phyloP scores from a whole-genome alignment of 441 rosid genomes.

The Pelargonium australe region DNA sequence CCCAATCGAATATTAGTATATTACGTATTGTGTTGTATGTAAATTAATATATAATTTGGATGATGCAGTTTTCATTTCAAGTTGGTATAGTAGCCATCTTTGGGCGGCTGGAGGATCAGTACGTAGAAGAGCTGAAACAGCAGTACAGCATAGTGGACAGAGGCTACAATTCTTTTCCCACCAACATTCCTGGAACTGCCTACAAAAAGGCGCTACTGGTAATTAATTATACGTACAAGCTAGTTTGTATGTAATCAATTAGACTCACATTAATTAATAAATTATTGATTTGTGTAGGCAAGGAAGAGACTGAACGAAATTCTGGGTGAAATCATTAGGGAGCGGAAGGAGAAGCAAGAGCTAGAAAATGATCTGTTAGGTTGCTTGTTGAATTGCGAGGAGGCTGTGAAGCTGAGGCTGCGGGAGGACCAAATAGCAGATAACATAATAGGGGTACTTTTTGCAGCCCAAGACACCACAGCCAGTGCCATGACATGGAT shows the following conservation, averaged over 20 bases:
- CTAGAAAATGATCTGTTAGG: conserved; percentile 43
- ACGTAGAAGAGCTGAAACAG: conserved; percentile 42
- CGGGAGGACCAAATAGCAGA: conserved; percentile 50
- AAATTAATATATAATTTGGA: neutral
- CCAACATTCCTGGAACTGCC: conserved; percentile 47
- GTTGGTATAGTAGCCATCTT: conserved; percentile 53
- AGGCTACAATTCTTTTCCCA: conserved; percentile 66
- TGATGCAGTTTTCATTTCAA: conserved; percentile 54
- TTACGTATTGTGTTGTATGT: neutral
- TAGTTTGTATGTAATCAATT: too few species aligned
- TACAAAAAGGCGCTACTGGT: conserved; percentile 50
- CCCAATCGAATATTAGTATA: too few species aligned
- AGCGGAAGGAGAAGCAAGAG: conserved; percentile 46
- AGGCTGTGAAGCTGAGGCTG: conserved; percentile 10
- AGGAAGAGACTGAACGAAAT: conserved; percentile 45
- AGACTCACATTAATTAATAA: too few species aligned
- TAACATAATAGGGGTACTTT: conserved; percentile 62
- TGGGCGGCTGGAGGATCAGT: conserved; percentile 44
- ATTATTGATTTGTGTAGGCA: conserved; percentile 37
- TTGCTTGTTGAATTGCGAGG: conserved; percentile 37
- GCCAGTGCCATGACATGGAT: conserved; percentile 70
- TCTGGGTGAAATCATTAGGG: conserved; percentile 40
- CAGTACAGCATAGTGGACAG: conserved; percentile 43
- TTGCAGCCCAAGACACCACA: conserved; percentile 71
- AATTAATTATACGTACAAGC: too few species aligned